Base-by-base conservation (phyloP, 2,329 filamentous ascomycete species). In the Septoria petroselini region DNA sequence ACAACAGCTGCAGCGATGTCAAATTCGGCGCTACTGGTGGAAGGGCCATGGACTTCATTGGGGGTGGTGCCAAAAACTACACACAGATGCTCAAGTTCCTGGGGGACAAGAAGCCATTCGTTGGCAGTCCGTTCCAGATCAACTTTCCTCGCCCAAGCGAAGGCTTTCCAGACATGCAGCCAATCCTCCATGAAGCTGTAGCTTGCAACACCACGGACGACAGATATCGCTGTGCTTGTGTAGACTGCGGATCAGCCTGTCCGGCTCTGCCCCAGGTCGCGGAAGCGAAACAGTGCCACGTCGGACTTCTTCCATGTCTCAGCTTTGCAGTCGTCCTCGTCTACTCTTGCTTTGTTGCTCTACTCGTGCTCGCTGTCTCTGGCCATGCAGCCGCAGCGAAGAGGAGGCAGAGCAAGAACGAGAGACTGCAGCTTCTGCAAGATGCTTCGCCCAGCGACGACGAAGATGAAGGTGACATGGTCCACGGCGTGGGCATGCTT, bases 1-100 rank as follows among this genome's bases (percentile, higher is more conserved):
- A 91, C 68, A 80, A 95, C 70, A 98, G 93, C 72, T 98, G 93
- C 76, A 97, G 97, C 71, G 90, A 98, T 68, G 91, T 98, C 71
- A 98, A 98, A 67, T 96, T 97, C 64, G 93, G 93, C 29, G 86
- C 91, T 5, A 91, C 91, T 34, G 95, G 95, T 65, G 86, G 88
- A 53, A 90, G 86, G 63, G 93, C 91, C 12, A 98, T 98, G 80
- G 86, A 91, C 62, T 84, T 98, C 61, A 97, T 98, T 54, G 94
- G 93, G 25, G 93, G 93, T 12, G 91, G 91, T 12, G 93, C 93
- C 9, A 91, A 91, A 70, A 88, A 96, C 67, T 94, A 91, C 68
- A 82, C 83, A 0, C 81, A 86, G 34, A 86, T 98, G 60, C 73
- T 98, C 59, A 91, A 91, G 64, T 98, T 97, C 62, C 72, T 98